Percentiles rank a stretch among this genome's conserved stretches.
Evolutionary conservation across 2,329 filamentous ascomycete species (phyloP).

Genomic region (Talaromyces funiculosus): DNA sequence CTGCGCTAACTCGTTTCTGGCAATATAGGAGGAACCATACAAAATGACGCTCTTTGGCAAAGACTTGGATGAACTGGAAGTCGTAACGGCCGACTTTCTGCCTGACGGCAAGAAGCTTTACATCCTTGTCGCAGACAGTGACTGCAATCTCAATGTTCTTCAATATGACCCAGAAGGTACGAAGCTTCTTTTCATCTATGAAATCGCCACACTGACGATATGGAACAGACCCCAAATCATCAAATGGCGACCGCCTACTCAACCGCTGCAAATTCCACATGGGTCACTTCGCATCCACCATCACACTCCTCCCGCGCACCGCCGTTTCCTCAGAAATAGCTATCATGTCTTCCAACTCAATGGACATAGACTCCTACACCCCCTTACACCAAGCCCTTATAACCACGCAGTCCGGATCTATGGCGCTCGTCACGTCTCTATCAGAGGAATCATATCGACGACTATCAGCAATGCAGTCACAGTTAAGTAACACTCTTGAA

Average conservation of each 20-base stretch:
- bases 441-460: conserved; percentile 77
- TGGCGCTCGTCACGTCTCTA: conserved; percentile 72
- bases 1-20: not conserved
- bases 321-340: conserved; percentile 41
- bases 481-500: conserved; percentile 69
- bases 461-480: conserved; percentile 72
- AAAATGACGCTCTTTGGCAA: conserved; percentile 92
- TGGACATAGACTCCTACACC: conserved; percentile 32
- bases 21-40: conserved; percentile 74
- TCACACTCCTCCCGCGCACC: conserved; percentile 69
- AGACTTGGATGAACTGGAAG: conserved; percentile 69
- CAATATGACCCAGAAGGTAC: conserved; percentile 93
- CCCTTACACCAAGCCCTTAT: conserved; percentile 57
- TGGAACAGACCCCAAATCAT: conserved; percentile 74
- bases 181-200: conserved; percentile 28
- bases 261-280: conserved; percentile 84
- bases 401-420: conserved; percentile 67
- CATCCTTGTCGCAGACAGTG: conserved; percentile 75
- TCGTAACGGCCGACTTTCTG: conserved; percentile 78
- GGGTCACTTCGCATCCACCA: conserved; percentile 69
- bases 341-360: conserved; percentile 31
- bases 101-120: conserved; percentile 78
- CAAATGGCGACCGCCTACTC: conserved; percentile 80
- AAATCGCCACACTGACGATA: not conserved
- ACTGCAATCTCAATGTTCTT: conserved; percentile 80